Evolutionary conservation across 306 rosid species (phyloP).

Genomic region (Prunus mume): DNA sequence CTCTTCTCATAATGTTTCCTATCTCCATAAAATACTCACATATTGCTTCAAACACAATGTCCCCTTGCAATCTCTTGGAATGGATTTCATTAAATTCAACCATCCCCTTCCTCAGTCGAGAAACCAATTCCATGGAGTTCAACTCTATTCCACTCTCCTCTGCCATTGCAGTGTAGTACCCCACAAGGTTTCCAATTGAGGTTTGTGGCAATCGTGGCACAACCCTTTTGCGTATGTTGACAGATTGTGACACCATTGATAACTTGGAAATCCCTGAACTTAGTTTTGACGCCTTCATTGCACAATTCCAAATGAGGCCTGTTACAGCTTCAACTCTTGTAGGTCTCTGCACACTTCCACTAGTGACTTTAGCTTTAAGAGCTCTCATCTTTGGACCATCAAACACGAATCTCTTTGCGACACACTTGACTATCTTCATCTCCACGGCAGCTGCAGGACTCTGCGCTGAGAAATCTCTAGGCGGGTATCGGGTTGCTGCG

Average conservation of each 20-base stretch:
- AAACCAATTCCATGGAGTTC: not conserved
- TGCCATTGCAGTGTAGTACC: not conserved
- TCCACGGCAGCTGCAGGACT: not conserved
- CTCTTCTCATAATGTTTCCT: not conserved
- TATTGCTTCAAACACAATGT: not conserved
- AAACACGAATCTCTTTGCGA: slow-evolving; percentile 40
- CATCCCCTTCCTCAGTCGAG: slow-evolving; percentile 3
- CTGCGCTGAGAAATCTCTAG: slow-evolving; percentile 8
- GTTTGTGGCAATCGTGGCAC: slow-evolving; percentile 20
- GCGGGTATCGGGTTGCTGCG: slow-evolving; percentile 23
- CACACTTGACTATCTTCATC: slow-evolving; percentile 6
- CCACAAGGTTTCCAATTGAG: slow-evolving; percentile 37
- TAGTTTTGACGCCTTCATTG: slow-evolving; percentile 17
- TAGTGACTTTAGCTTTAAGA: slow-evolving; percentile 24
- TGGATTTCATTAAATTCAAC: not conserved
- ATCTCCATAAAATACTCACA: not conserved
- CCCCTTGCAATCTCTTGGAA: not conserved
- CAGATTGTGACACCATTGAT: slow-evolving; percentile 30
- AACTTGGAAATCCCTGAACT: slow-evolving; percentile 8
- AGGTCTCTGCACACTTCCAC: slow-evolving; percentile 7
- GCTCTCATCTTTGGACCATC: slow-evolving; percentile 16
- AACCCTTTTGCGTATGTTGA: slow-evolving; percentile 30
- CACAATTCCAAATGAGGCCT: slow-evolving; percentile 44
- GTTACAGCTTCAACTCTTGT: slow-evolving; percentile 40
- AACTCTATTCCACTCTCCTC: not conserved